Evolutionary conservation across 1,284 basidiomycete genomes (phyloP), one percentile per base, ranked within the genome.

Genomic region (Cryptococcus maquisensis): DNA sequence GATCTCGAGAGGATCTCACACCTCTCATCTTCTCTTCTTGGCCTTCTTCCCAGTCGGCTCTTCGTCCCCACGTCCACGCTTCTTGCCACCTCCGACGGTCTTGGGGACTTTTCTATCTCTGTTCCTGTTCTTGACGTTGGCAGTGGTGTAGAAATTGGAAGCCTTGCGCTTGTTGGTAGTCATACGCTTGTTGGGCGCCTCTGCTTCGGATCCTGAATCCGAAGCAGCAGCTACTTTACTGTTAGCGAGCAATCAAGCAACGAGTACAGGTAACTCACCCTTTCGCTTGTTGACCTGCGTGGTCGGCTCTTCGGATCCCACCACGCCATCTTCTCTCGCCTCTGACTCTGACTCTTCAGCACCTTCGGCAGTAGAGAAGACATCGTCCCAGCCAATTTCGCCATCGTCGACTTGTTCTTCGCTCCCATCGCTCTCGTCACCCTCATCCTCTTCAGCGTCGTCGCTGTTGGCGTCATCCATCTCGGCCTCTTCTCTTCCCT

Each of bases 91-190:
- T 28, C 59, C 59, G 7, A 57, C 52, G 16, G 49, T 52, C 56
- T 69, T 70, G 45, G 75, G 75, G 26, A 68, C 56, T 56, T 75
- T 74, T 37, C 72, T 65, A 12, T 75, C 74, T 47, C 76, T 64
- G 64, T 78, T 92, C 72, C 87, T 89, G 78, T 92, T 93, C 80
- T 94, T 93, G 68, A 93, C 90, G 67, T 93, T 93, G 68, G 87
- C 83, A 46, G 72, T 81, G 7, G 86, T 85, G 79, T 91, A 97
- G 80, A 93, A 98, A 79, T 98, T 98, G 56, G 83, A 82, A 16
- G 90, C 84, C 77, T 91, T 94, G 79, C 85, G 86, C 87, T 95
- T 96, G 79, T 86, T 90, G 2, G 92, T 95, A 63, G 83, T 94
- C 88, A 92, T 88, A 21, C 92, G 86, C 26, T 81, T 71, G 62